phyloP scores from a whole-genome alignment of 371 early-diverging fungal species.

The Apophysomyces ossiformis region DNA sequence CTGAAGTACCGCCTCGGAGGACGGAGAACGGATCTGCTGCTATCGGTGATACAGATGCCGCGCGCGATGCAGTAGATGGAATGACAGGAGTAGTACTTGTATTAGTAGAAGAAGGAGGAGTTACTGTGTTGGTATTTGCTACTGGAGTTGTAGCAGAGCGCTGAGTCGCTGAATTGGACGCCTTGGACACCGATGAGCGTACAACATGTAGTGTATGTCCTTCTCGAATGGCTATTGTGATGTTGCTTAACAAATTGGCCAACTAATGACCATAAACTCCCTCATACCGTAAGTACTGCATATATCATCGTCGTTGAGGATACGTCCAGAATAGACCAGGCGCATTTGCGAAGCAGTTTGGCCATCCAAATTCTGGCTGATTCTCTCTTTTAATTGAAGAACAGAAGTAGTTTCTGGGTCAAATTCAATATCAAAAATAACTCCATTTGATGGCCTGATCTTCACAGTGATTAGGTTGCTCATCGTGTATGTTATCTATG shows the following conservation, averaged over 20 bases:
- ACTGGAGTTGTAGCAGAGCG: conserved; percentile 22
- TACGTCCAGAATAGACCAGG: conserved; percentile 75
- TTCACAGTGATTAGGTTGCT: conserved; percentile 37
- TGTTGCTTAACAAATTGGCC: conserved; percentile 28
- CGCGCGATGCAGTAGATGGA: conserved; percentile 14
- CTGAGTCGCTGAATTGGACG: conserved; percentile 46
- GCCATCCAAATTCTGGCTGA: conserved; percentile 54
- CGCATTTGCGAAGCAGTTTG: conserved; percentile 59
- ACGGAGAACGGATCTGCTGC: conserved; percentile 16
- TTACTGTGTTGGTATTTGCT: conserved; percentile 5
- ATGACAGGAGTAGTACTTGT: conserved; percentile 19
- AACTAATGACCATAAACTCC: neutral
- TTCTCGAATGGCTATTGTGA: conserved; percentile 38
- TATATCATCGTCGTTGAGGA: conserved; percentile 71
- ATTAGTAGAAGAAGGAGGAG: conserved; percentile 13
- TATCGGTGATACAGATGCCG: conserved; percentile 11
- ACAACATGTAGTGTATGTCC: conserved; percentile 72
- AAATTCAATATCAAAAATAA: conserved; percentile 39
- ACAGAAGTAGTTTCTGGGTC: conserved; percentile 52
- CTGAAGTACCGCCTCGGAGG: conserved; percentile 19
- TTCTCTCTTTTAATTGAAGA: conserved; percentile 61
- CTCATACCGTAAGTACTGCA: conserved; percentile 62
- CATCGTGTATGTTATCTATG: conserved; percentile 10
- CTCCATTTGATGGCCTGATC: conserved; percentile 48
- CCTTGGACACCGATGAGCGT: conserved; percentile 31